Base-by-base conservation (phyloP, 257 asterid species). In the Cruciata laevipes region DNA sequence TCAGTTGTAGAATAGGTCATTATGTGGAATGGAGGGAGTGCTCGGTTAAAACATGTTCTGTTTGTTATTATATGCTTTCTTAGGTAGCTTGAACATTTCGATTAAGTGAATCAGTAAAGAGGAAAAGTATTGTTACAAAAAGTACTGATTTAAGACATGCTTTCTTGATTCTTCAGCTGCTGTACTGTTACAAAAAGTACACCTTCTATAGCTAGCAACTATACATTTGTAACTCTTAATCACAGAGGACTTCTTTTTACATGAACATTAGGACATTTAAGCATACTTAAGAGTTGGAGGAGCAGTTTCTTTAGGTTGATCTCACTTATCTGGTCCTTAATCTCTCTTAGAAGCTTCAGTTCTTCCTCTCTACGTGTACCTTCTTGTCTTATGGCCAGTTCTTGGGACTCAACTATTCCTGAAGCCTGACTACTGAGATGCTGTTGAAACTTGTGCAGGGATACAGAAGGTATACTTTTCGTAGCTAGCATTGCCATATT, bases 301-400 rank as follows among this genome's bases (percentile, higher is more conserved):
- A 30, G 75, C 49, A 17, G 63, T 18, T 64, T 79, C 75, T 78
- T 73, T 76, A 20, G 27, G 72, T 67, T 77, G 69, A 93, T 74
- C 68, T 88, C 95, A 35, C 67, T 56, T n/a, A 93, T 57, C 61
- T 86, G 77, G 74, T 78, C 86, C 55, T 68, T 81, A 63, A 90
- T 90, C 76, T 90, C 90, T 56, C 75, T 81, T 85, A 93, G 75
- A 77, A 86, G 77, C 67, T 72, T 80, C 71, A 88, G 38, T 74
- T 82, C 89, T 78, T 85, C 91, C 49, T 74, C 80, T 74, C 87
- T 73, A 30, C 40, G 59, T 25, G 63, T 17, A 24, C 76, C 47
- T 38, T 69, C 89, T 30, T 61, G 61, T 58, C 71, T 30, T n/a
- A 17, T 18, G 35, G 58, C 70, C 44, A 30, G 65, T 66, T 78